Evolutionary conservation across 352 stramenopile genomes (phyloP).

Genomic region (Pilasporangium apinafurcum): DNA sequence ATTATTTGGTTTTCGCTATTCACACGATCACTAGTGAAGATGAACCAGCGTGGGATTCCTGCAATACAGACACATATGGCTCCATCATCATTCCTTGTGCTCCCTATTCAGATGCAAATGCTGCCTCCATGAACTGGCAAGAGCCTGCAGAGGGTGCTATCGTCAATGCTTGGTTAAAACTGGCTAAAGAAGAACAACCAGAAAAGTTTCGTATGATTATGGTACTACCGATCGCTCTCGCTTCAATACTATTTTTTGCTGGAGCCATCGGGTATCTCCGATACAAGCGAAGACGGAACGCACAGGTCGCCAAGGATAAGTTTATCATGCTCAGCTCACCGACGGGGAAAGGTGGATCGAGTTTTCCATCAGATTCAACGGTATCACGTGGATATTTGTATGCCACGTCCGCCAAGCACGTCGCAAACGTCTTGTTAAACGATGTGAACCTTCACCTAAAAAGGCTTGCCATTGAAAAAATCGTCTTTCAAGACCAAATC

Average conservation of each 20-base stretch:
- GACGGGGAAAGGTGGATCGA: too few relatives aligned
- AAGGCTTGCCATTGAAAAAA: slow-evolving; percentile 29
- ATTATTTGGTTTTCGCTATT: slow-evolving; percentile 8
- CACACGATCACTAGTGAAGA: slow-evolving; percentile 6
- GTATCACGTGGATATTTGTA: too few relatives aligned
- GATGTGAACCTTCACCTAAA: slow-evolving; percentile 26
- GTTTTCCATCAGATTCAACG: too few relatives aligned
- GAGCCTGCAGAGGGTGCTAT: slow-evolving; percentile 2
- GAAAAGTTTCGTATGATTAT: too few relatives aligned
- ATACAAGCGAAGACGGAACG: too few relatives aligned
- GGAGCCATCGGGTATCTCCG: too few relatives aligned
- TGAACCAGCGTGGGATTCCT: slow-evolving; percentile 17
- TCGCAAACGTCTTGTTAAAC: too few relatives aligned
- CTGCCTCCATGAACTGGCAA: slow-evolving; percentile 3
- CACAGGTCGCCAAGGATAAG: too few relatives aligned
- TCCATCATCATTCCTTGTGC: slow-evolving; percentile 26
- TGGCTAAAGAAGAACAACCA: neutral
- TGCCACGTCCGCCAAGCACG: too few relatives aligned
- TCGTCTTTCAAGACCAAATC: slow-evolving; percentile 28
- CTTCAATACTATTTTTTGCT: too few relatives aligned
- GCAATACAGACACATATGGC: slow-evolving; percentile 11
- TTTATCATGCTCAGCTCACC: too few relatives aligned
- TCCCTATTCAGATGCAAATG: slow-evolving; percentile 6
- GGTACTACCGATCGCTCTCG: too few relatives aligned
- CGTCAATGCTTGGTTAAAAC: slow-evolving; percentile 18